Base-by-base conservation (phyloP, 371 early-diverging fungal species). In the Saksenaea oblongispora region DNA sequence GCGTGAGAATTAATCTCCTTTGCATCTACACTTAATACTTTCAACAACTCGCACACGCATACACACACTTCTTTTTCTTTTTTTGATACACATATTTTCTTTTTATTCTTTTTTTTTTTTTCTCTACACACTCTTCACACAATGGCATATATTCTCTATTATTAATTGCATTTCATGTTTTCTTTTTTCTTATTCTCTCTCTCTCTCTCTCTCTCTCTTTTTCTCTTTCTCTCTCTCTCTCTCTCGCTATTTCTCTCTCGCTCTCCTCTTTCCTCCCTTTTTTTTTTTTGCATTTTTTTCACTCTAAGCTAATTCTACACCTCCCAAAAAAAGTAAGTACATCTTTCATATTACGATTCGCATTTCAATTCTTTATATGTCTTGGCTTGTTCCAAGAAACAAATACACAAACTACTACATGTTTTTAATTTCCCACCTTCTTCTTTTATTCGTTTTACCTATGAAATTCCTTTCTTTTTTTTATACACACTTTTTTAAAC, bases 1-100 rank as follows among this genome's bases (percentile, higher is more conserved):
- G 54, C 59, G 58, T 57, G 60, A 73, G 22, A 39, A 61, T 24
- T 58, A 53, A 57, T 26, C 37, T 59, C 27, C 15, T 34, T 26
- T 24, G 22, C 22, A 58, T 34, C 42, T 51, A 51, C 26, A 56
- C 34, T 27, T 22, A 31, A 27, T 41, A 26, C 41, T 28, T 42
- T 56, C 37, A 34, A 57, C 3, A 18, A 26, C 36, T 10, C 58
- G 14, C 36, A 39, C 39, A 58, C 27, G 14, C 26, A 26, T 22
- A 37, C 26, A 17, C 59, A 39, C 42, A 28, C 3, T 34, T 56
- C 11, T 22, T 34, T 34, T 15, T 17, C n/a, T 10, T 5, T 56
- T 56, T 35, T 35, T n/a, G 35, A 34, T 18, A 28, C 35, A 56
- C 35, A 15, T 56, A 24, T 2, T 47, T 47, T 28, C 47, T 26